phyloP scores from a whole-genome alignment of 2,329 filamentous ascomycete genomes.

The Colletotrichum phormii region DNA sequence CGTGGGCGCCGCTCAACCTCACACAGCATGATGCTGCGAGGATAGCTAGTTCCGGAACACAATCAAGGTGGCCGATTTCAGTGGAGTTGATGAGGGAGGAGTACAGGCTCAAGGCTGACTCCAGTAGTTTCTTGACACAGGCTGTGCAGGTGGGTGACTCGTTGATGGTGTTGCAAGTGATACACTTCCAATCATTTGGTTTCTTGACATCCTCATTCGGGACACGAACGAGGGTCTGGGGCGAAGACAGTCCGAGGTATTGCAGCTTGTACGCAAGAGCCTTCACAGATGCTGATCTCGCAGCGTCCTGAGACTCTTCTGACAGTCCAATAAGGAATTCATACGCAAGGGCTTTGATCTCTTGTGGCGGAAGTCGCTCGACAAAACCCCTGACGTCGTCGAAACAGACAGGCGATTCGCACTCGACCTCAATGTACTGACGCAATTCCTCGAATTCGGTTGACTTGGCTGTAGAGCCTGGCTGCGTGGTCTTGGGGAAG shows the following conservation, averaged over 20 bases:
- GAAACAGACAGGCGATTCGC: conserved; percentile 55
- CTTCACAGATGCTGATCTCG: conserved; percentile 42
- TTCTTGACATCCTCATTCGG: conserved; percentile 35
- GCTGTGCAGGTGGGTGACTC: conserved; percentile 15
- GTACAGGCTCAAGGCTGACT: conserved; percentile 33
- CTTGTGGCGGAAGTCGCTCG: conserved; percentile 53
- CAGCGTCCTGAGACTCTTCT: conserved; percentile 40
- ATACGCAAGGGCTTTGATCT: conserved; percentile 54
- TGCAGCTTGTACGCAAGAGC: conserved; percentile 56
- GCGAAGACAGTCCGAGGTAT: conserved; percentile 57
- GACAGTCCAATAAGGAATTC: conserved; percentile 48
- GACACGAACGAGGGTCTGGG: conserved; percentile 42
- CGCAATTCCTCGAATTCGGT: conserved; percentile 44
- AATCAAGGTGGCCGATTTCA: conserved; percentile 22
- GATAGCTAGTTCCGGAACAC: conserved; percentile 48
- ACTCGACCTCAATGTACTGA: conserved; percentile 50
- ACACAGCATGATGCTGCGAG: conserved; percentile 49
- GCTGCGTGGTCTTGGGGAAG: conserved; percentile 38
- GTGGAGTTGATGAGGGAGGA: conserved; percentile 23
- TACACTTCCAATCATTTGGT: conserved; percentile 38
- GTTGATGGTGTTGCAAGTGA: conserved; percentile 13
- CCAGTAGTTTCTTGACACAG: conserved; percentile 23
- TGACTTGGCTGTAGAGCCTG: conserved; percentile 23
- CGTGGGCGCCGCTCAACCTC: conserved; percentile 38
- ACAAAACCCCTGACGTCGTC: conserved; percentile 60